A percentile compares a stretch with the other conserved stretches of the same genome.
Evolutionary conservation across 2,329 filamentous ascomycete genomes (phyloP).

Genomic region (Pseudohalonectria lignicola): DNA sequence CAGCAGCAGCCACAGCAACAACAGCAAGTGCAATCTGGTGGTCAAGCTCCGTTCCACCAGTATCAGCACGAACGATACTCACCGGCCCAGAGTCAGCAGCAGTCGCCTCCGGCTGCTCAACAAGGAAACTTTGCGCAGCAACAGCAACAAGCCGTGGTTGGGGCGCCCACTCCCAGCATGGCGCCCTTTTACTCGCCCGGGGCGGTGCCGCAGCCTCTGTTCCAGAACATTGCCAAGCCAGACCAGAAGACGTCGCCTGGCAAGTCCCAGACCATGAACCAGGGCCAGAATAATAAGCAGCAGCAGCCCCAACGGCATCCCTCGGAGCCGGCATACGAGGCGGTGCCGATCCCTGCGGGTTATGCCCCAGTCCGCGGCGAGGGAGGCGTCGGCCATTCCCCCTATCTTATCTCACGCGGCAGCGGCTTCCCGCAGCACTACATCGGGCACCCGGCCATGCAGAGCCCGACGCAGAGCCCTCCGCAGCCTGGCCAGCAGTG

Average conservation of each 20-base stretch:
- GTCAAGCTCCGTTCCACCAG: not conserved
- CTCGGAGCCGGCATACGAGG: constrained; percentile 22
- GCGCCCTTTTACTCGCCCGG: constrained; percentile 2
- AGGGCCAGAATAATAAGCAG: too few species aligned
- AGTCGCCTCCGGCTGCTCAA: not conserved
- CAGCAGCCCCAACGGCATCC: constrained; percentile 4
- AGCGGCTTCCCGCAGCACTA: constrained; percentile 1
- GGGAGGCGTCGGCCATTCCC: constrained; percentile 13
- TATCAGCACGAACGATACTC: not conserved
- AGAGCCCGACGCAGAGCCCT: constrained; percentile 4
- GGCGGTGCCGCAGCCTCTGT: constrained; percentile 2
- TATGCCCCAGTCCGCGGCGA: constrained; percentile 26
- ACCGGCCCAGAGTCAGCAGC: not conserved
- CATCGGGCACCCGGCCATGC: constrained; percentile 2
- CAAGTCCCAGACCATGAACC: too few species aligned
- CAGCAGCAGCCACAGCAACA: constrained; percentile 7
- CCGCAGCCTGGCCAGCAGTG: constrained; percentile 4
- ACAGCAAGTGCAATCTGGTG: constrained; percentile 1
- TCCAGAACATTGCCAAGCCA: too few species aligned
- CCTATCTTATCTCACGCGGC: constrained; percentile 4
- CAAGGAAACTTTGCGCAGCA: too few species aligned
- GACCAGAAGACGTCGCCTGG: too few species aligned
- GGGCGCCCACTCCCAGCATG: not conserved
- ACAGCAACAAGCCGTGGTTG: too few species aligned
- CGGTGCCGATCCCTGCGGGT: constrained; percentile 24